A percentile compares a stretch with the other conserved stretches of the same genome.
These are phyloP conservation scores for Cupressus sempervirens DNA, from an alignment of 75 land plant genomes.

Conservation along the genomic window DNA sequence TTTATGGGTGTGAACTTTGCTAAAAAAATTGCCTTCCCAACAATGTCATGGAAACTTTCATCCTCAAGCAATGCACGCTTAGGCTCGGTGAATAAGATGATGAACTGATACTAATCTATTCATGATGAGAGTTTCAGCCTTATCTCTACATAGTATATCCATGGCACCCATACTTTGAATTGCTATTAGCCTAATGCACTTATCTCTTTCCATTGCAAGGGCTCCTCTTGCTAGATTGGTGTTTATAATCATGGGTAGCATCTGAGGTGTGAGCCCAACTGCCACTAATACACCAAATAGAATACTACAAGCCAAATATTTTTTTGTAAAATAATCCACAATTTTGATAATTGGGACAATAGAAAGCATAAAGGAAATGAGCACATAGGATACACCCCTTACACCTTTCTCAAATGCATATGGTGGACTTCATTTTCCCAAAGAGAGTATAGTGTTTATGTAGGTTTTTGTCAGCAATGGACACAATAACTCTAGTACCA, in stretches of 20 bases:
- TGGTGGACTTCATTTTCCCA: too few species aligned
- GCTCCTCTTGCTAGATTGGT: conserved; percentile 60
- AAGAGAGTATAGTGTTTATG: too few species aligned
- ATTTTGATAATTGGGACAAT: conserved; percentile 31
- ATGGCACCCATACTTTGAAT: conserved; percentile 59
- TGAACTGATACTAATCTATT: conserved; percentile 36
- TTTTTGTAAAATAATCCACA: conserved; percentile 22
- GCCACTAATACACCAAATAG: conserved; percentile 57
- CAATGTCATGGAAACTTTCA: too few species aligned
- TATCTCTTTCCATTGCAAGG: conserved; percentile 51
- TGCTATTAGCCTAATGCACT: conserved; percentile 46
- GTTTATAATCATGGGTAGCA: conserved; percentile 57
- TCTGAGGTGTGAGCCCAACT: conserved; percentile 57
- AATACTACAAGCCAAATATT: conserved; percentile 28
- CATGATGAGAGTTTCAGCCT: conserved; percentile 59
- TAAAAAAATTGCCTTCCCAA: too few species aligned
- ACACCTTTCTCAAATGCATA: too few species aligned
- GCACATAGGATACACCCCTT: too few species aligned
- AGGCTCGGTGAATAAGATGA: conserved; percentile 37
- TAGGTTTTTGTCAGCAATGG: too few species aligned
- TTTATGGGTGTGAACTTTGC: too few species aligned
- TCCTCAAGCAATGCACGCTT: too few species aligned
- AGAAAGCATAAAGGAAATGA: conserved; percentile 38
- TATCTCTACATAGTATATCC: conserved; percentile 58
- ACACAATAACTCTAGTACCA: too few species aligned